These are phyloP conservation scores for Tubosaeta sp. DNA, from an alignment of 768 basidiomycete species.

Conservation along the genomic window DNA sequence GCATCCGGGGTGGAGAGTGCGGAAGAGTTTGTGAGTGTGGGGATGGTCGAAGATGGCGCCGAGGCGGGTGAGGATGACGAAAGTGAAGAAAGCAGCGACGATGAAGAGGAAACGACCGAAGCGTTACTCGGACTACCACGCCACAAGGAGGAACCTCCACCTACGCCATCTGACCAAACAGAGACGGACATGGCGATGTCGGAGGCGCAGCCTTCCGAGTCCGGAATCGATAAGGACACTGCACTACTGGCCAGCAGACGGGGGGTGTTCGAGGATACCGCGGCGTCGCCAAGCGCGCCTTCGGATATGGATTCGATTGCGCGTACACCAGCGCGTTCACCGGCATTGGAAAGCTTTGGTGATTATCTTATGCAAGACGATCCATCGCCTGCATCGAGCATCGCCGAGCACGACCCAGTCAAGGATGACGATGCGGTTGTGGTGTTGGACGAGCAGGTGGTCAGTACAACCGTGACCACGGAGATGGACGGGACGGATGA, in stretches of 20 bases:
- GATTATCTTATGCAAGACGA: constrained; percentile 21
- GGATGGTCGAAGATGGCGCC: constrained; percentile 11
- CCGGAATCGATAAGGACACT: constrained; percentile 1
- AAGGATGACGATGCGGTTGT: constrained; percentile 12
- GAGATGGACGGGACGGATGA: neutral
- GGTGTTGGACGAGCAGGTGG: neutral
- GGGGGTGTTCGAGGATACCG: constrained; percentile 10
- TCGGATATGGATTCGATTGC: constrained; percentile 26
- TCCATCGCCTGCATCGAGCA: constrained; percentile 28
- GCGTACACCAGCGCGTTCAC: constrained; percentile 22
- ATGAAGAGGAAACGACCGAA: constrained; percentile 27
- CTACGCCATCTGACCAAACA: neutral
- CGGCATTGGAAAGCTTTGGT: constrained; percentile 21
- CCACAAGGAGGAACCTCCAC: neutral
- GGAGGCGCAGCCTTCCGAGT: constrained; percentile 10
- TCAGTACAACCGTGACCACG: neutral
- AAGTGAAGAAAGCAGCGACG: constrained; percentile 33
- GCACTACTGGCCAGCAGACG: neutral
- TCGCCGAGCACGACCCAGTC: constrained; percentile 19
- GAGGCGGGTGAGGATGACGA: constrained; percentile 3
- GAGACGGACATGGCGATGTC: constrained; percentile 4
- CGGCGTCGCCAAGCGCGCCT: constrained; percentile 20
- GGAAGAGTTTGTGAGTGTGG: constrained; percentile 37
- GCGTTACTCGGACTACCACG: constrained; percentile 22
- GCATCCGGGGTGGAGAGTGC: constrained; percentile 25